phyloP scores from a whole-genome alignment of 805 yeast species.

The Kluyveromyces dobzhanskii region DNA sequence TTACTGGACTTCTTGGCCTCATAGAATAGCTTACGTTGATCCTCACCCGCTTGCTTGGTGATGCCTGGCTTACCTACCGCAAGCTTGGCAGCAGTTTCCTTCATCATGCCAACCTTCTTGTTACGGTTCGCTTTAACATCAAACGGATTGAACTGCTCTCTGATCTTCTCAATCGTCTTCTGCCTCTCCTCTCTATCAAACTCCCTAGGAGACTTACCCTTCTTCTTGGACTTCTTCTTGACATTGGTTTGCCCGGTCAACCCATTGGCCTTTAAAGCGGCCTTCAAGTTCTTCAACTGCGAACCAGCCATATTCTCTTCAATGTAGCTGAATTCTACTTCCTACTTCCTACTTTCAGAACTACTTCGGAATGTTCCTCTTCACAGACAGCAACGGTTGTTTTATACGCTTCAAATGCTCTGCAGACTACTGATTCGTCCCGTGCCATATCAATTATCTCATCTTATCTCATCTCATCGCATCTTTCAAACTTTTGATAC shows the following conservation, averaged over 20 bases:
- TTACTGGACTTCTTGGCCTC: slow-evolving; percentile 54
- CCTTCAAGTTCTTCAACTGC: slow-evolving; percentile 76
- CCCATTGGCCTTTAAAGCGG: slow-evolving; percentile 67
- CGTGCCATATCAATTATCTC: no score
- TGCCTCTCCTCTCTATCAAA: slow-evolving; percentile 63
- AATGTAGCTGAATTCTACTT: no score
- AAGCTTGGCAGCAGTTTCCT: slow-evolving; percentile 34
- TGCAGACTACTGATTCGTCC: no score
- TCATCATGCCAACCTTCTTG: slow-evolving; percentile 38
- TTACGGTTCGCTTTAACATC: slow-evolving; percentile 65
- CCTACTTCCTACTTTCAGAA: no score
- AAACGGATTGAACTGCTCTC: slow-evolving; percentile 85
- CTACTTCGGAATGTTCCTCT: no score
- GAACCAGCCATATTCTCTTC: slow-evolving; percentile 94
- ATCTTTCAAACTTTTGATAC: no score
- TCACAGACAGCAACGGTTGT: no score
- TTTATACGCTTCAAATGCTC: no score
- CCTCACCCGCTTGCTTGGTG: slow-evolving; percentile 61
- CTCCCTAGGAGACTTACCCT: slow-evolving; percentile 47
- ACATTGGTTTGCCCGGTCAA: slow-evolving; percentile 78
- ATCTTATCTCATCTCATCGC: no score
- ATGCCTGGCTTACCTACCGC: slow-evolving; percentile 64
- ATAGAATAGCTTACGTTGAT: slow-evolving; percentile 51
- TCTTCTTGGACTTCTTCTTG: slow-evolving; percentile 40
- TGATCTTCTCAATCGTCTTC: slow-evolving; percentile 46